A percentile compares a stretch with the other conserved stretches of the same genome.
Evolutionary conservation across 139 green algal species (phyloP).

Genomic region (Zygnema cylindricum): DNA sequence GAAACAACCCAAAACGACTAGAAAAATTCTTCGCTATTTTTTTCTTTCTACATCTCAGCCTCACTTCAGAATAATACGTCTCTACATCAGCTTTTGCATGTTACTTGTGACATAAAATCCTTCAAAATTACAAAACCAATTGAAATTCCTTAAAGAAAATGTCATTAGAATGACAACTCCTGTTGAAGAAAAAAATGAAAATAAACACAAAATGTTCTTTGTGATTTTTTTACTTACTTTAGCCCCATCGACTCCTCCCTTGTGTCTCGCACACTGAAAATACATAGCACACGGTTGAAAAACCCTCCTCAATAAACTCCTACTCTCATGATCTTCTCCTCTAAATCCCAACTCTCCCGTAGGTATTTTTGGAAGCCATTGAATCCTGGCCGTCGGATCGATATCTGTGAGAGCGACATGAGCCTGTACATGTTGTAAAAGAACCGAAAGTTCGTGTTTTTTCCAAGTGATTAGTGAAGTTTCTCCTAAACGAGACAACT

Average conservation of each 20-base stretch:
- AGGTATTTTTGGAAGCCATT: conserved; percentile 56
- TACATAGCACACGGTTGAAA: conserved; percentile 61
- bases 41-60: no score
- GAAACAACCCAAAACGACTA: no score
- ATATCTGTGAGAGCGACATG: conserved; percentile 64
- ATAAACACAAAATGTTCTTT: no score
- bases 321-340: not conserved
- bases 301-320: conserved; percentile 40
- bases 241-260: not conserved
- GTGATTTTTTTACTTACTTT: conserved; percentile 29
- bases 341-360: conserved; percentile 6
- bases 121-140: no score
- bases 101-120: not conserved
- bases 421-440: conserved; percentile 57
- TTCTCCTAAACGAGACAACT: not conserved
- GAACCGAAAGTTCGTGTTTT: conserved; percentile 13
- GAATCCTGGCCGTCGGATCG: conserved; percentile 57
- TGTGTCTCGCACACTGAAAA: conserved; percentile 52
- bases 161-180: no score
- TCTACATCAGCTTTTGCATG: no score
- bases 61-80: no score
- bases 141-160: no score
- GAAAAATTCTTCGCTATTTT: no score
- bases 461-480: conserved; percentile 27
- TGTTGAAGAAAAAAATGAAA: no score